Evolutionary conservation across 2,329 filamentous ascomycete species (phyloP).

Genomic region (Hypoxylon sp.): DNA sequence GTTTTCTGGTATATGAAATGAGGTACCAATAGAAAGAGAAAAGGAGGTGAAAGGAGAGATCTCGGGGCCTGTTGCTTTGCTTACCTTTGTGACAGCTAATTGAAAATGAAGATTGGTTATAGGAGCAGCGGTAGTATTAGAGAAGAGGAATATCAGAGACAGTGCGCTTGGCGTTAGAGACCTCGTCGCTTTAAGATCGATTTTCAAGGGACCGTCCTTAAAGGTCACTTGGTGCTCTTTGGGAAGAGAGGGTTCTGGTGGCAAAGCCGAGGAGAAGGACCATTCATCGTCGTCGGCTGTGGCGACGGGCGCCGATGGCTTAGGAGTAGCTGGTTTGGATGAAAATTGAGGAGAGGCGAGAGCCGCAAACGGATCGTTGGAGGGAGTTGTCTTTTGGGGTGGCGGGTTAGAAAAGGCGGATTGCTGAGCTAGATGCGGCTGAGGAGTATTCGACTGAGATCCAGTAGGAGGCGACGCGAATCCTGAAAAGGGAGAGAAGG

Average conservation of each 20-base stretch:
- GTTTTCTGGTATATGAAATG: not conserved
- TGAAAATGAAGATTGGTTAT: conserved; percentile 90
- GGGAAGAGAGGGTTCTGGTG: conserved; percentile 70
- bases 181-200: conserved; percentile 80
- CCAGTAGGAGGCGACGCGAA: conserved; percentile 66
- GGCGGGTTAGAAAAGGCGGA: conserved; percentile 63
- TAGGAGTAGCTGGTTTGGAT: conserved; percentile 57
- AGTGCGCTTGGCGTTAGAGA: conserved; percentile 71
- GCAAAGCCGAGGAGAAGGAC: conserved; percentile 91
- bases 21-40: not conserved
- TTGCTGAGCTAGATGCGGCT: conserved; percentile 64
- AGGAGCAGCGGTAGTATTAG: conserved; percentile 80
- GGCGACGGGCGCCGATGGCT: conserved; percentile 50
- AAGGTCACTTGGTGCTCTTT: conserved; percentile 76
- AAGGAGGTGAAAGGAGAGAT: not conserved
- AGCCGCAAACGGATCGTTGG: conserved; percentile 68
- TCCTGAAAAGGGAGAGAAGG: conserved; percentile 69
- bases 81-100: conserved; percentile 92
- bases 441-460: conserved; percentile 69
- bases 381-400: conserved; percentile 52
- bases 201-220: conserved; percentile 77
- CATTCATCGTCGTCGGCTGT: conserved; percentile 86
- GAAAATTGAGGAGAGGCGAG: conserved; percentile 61
- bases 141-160: conserved; percentile 83
- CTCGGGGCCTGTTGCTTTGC: conserved; percentile 30